Evolutionary conservation across 2,329 filamentous ascomycete genomes (phyloP).

Genomic region (Phyllosticta paracitricarpa): DNA sequence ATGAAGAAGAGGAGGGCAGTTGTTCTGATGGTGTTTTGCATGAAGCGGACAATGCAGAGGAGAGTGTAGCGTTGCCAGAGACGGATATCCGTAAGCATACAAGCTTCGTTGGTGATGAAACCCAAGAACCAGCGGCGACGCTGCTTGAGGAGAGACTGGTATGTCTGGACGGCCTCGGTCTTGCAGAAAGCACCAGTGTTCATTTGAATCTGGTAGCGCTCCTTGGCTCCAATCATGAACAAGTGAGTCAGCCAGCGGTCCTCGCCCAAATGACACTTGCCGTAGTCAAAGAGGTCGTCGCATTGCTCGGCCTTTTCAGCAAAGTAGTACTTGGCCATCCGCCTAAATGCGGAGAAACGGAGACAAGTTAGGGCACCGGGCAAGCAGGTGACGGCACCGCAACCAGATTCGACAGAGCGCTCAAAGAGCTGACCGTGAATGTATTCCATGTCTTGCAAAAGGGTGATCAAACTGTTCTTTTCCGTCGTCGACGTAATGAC

Average conservation of each 20-base stretch:
- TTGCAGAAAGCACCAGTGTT: slow-evolving; percentile 98
- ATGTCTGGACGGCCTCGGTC: slow-evolving; percentile 89
- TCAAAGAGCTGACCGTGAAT: slow-evolving; percentile 96
- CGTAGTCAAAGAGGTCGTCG: slow-evolving; percentile 92
- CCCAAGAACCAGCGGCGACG: slow-evolving; percentile 92
- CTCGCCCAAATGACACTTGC: slow-evolving; percentile 89
- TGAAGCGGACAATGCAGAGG: slow-evolving; percentile 75
- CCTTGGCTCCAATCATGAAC: slow-evolving; percentile 95
- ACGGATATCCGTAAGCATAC: slow-evolving; percentile 91
- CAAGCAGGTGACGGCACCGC: slow-evolving; percentile 87
- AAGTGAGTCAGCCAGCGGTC: slow-evolving; percentile 95
- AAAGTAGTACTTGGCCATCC: slow-evolving; percentile 98
- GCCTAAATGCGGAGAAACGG: slow-evolving; percentile 88
- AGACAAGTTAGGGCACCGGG: slow-evolving; percentile 93
- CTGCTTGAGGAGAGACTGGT: slow-evolving; percentile 80
- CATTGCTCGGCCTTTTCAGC: slow-evolving; percentile 93
- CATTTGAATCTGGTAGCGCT: slow-evolving; percentile 93
- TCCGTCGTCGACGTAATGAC: slow-evolving; percentile 91
- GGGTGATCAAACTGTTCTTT: slow-evolving; percentile 78
- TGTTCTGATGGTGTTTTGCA: slow-evolving; percentile 93
- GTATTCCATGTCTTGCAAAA: slow-evolving; percentile 97
- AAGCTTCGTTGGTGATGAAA: slow-evolving; percentile 96
- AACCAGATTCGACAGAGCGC: slow-evolving; percentile 87
- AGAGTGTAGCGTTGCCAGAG: slow-evolving; percentile 88
- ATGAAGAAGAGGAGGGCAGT: slow-evolving; percentile 92